A percentile compares a stretch with the other conserved stretches of the same genome.
Evolutionary conservation across 2,329 filamentous ascomycete genomes (phyloP).

Genomic region (Exophiala sideris): DNA sequence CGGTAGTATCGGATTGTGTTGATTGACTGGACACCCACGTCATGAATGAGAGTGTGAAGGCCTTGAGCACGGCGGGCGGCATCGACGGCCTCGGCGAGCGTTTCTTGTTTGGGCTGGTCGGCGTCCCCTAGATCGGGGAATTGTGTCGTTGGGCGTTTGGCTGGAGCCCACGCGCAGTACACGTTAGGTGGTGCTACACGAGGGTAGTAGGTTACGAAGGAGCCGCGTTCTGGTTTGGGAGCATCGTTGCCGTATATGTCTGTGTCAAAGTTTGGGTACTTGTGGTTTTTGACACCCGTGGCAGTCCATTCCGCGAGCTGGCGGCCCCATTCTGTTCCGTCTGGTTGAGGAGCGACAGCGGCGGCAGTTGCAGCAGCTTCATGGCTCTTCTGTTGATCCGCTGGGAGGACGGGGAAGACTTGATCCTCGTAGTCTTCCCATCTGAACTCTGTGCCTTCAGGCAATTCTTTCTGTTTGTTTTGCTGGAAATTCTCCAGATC

Average conservation of each 20-base stretch:
- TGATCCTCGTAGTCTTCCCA: constrained; percentile 5
- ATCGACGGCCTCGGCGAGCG: constrained; percentile 6
- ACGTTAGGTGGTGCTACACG: constrained; percentile 16
- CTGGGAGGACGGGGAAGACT: constrained; percentile 12
- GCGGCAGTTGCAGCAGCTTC: constrained; percentile 6
- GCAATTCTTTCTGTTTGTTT: background rate
- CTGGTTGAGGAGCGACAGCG: background rate
- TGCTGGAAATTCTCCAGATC: constrained; percentile 3
- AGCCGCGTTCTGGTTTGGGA: constrained; percentile 6
- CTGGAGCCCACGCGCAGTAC: constrained; percentile 18
- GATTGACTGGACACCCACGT: background rate
- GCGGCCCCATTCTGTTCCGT: constrained; percentile 14
- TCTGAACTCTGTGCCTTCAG: background rate
- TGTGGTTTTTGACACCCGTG: background rate
- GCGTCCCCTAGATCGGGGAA: background rate
- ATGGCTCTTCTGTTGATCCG: constrained; percentile 10
- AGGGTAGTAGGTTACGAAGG: constrained; percentile 20
- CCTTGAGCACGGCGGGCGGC: constrained; percentile 2
- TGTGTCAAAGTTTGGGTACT: background rate
- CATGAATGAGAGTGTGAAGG: background rate
- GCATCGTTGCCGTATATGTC: background rate
- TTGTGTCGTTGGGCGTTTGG: background rate
- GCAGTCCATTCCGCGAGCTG: background rate
- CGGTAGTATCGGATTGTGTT: background rate
- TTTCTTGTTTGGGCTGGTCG: background rate